Conservation (phyloP, 768 basidiomycete genomes). For the Auricularia sp. region DNA sequence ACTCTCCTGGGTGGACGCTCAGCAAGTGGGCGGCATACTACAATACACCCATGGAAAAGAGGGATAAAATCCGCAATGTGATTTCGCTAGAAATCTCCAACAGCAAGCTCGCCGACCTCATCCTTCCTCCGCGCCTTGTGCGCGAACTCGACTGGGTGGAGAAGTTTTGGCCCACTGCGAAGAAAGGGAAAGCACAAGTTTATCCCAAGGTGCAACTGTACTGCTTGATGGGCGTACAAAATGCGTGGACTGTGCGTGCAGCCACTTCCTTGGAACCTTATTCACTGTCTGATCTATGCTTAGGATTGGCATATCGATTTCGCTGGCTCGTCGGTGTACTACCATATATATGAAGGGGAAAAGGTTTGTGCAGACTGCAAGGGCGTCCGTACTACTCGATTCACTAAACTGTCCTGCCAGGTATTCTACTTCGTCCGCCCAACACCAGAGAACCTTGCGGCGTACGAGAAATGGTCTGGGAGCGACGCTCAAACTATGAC, state of each 20-base stretch:
- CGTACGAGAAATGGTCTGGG: constrained; percentile 91
- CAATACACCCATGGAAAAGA: constrained; percentile 49
- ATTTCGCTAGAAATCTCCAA: constrained; percentile 92
- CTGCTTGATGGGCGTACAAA: constrained; percentile 90
- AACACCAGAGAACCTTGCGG: constrained; percentile 72
- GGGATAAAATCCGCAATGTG: constrained; percentile 88
- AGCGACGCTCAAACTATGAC: constrained; percentile 77
- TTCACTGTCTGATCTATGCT: neutral
- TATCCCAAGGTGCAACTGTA: constrained; percentile 95
- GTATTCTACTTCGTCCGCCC: constrained; percentile 94
- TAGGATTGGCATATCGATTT: constrained; percentile 99
- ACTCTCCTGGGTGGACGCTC: constrained; percentile 79
- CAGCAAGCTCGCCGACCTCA: constrained; percentile 64
- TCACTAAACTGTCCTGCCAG: constrained; percentile 27
- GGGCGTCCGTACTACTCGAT: neutral
- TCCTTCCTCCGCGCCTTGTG: constrained; percentile 75
- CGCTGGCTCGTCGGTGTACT: constrained; percentile 96
- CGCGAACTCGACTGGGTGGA: constrained; percentile 96
- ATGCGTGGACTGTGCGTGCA: constrained; percentile 83
- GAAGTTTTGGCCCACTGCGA: constrained; percentile 80
- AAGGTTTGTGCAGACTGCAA: constrained; percentile 42
- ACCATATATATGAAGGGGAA: constrained; percentile 78
- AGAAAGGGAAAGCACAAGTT: constrained; percentile 58
- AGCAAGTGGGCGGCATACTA: constrained; percentile 88
- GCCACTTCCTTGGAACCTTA: neutral